Evolutionary conservation across 768 basidiomycete genomes (phyloP).

Genomic region (Boletus sp.): DNA sequence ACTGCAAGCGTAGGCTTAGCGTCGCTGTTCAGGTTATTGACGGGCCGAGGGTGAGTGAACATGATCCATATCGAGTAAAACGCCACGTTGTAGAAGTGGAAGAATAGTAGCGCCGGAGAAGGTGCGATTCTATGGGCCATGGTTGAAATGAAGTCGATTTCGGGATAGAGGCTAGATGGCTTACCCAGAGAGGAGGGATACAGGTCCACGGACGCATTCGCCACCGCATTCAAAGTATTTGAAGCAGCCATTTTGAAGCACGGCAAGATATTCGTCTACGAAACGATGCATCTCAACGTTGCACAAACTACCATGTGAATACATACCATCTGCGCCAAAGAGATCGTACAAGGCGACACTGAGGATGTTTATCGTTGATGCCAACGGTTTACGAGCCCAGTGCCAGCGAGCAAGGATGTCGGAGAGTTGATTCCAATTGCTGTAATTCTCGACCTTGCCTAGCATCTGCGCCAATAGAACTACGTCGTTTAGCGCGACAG

Average conservation of each 20-base stretch:
- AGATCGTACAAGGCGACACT: slow-evolving; percentile 92
- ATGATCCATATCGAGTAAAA: slow-evolving; percentile 92
- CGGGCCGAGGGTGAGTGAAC: slow-evolving; percentile 60
- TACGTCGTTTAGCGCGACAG: slow-evolving; percentile 87
- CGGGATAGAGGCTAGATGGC: slow-evolving; percentile 21
- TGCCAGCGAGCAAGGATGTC: slow-evolving; percentile 69
- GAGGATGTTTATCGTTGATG: slow-evolving; percentile 88
- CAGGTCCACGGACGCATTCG: slow-evolving; percentile 83
- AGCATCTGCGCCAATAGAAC: slow-evolving; percentile 69
- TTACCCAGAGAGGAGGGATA: slow-evolving; percentile 85
- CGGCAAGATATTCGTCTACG: slow-evolving; percentile 57
- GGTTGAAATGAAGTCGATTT: background rate
- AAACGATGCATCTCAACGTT: slow-evolving; percentile 1
- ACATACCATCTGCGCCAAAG: slow-evolving; percentile 89
- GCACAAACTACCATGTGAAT: background rate
- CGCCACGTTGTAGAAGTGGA: slow-evolving; percentile 95
- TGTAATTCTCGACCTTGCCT: slow-evolving; percentile 38
- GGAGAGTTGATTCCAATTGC: slow-evolving; percentile 53
- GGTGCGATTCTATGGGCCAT: slow-evolving; percentile 59
- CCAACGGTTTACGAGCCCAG: slow-evolving; percentile 80
- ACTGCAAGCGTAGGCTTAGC: slow-evolving; percentile 40
- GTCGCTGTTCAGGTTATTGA: background rate
- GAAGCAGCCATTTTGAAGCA: slow-evolving; percentile 85
- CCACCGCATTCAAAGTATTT: slow-evolving; percentile 96
- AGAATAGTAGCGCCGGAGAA: slow-evolving; percentile 75